Conservation (phyloP, 1,284 basidiomycete species). For the Megacollybia platyphylla region DNA sequence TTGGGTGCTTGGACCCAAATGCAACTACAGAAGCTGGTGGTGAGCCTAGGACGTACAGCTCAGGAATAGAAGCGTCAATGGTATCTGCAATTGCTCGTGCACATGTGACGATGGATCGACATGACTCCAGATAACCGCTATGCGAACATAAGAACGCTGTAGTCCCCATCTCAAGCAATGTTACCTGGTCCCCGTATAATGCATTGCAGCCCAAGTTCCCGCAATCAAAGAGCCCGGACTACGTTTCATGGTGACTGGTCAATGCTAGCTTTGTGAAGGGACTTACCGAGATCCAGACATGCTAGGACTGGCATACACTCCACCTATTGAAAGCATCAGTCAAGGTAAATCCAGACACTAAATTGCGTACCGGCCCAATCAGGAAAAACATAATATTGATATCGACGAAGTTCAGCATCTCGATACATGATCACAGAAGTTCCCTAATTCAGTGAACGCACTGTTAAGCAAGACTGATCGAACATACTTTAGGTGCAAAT, state of each 20-base stretch:
- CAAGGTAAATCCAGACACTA: constrained; percentile 4
- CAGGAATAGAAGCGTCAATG: constrained; percentile 59
- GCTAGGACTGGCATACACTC: constrained; percentile 75
- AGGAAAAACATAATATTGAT: constrained; percentile 80
- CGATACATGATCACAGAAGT: constrained; percentile 94
- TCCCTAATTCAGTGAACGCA: constrained; percentile 33
- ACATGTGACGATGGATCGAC: constrained; percentile 70
- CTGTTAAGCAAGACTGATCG: not conserved
- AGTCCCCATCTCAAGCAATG: constrained; percentile 13
- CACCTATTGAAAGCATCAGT: constrained; percentile 26
- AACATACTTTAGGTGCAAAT: constrained; percentile 61
- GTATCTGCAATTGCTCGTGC: constrained; percentile 56
- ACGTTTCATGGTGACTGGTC: constrained; percentile 5
- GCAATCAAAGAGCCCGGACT: constrained; percentile 90
- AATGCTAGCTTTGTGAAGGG: not conserved
- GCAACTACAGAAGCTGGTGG: constrained; percentile 89
- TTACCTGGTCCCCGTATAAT: constrained; percentile 78
- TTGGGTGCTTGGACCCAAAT: constrained; percentile 54
- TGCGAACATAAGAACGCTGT: constrained; percentile 2
- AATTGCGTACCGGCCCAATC: constrained; percentile 53
- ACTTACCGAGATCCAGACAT: constrained; percentile 79
- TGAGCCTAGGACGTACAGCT: constrained; percentile 79
- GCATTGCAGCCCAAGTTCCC: constrained; percentile 93
- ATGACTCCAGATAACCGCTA: constrained; percentile 88
- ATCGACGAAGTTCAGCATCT: constrained; percentile 54